These are phyloP conservation scores for Candida odintsovae DNA, from an alignment of 805 yeast species.

Conservation along the genomic window DNA sequence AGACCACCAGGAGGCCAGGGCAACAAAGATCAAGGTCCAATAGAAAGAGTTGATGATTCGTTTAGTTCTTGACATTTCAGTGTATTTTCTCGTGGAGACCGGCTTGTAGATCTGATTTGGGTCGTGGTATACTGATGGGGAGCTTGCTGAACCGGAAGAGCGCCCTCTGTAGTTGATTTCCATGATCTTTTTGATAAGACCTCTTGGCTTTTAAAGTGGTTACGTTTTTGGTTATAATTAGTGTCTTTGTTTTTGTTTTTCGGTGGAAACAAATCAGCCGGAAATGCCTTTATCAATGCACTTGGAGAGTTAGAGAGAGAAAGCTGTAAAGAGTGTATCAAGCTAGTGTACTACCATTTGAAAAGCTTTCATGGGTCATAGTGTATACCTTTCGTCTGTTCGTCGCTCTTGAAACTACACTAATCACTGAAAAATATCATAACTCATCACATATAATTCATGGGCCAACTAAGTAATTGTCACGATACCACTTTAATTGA, in stretches of 20 bases:
- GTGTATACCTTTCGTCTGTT: no score
- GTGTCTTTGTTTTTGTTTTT: background rate
- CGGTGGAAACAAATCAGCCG: no score
- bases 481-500: constrained; percentile 73
- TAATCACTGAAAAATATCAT: background rate
- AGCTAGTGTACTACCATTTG: no score
- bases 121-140: background rate
- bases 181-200: background rate
- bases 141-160: background rate
- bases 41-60: constrained; percentile 5
- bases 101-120: constrained; percentile 9
- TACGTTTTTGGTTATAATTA: background rate
- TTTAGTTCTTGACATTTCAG: background rate
- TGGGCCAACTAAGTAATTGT: constrained; percentile 47
- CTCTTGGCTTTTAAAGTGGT: background rate
- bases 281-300: no score
- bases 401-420: no score
- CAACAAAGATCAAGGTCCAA: constrained; percentile 6
- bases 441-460: background rate
- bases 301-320: no score
- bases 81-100: constrained; percentile 3
- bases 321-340: no score
- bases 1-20: constrained; percentile 35
- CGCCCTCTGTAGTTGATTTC: constrained; percentile 15
- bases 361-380: no score